Base-by-base conservation (phyloP, 1,284 basidiomycete genomes). In the Bjerkandera adusta region DNA sequence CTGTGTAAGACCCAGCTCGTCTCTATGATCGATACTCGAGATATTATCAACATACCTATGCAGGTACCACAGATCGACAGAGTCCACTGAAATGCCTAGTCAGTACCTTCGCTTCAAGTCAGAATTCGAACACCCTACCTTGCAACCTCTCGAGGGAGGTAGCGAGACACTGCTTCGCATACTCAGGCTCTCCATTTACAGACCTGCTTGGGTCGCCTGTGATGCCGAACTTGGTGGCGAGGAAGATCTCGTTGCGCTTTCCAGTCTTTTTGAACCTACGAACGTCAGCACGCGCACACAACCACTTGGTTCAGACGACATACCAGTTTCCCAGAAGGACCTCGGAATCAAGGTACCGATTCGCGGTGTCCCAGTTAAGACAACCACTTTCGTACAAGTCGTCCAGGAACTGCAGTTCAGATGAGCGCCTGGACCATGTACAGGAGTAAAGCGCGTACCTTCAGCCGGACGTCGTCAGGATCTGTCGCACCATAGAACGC, bases 201-300 rank as follows among this genome's bases (percentile, higher is more conserved):
- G 30, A 11, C n/a, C 47, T 41, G 26, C 34, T 47, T 5, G 49
- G 43, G 3, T 43, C 22, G 12, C 29, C 29, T n/a, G 40, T 25
- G 36, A 65, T 2, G 15, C 68, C 70, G 35, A 71, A 72, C 56
- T 75, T 76, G 46, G 73, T 75, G 1, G 69, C 72, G 3, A 76
- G 64, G 59, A 76, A 76, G 33, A 76, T 69, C 37, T 73, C 59
- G 40, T 63, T 52, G 4, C 69, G 61, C 57, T 70, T 68, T 2
- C 68, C 69, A 0, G 62, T 67, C 27, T 51, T 58, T 43, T 64
- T 65, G 54, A 71, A 64, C 69, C 68, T 66, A 18, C 11, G 16
- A 35, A 16, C 8, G 10, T 12, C 10, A 16, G 8, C 34, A 35
- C 27, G 27, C 27, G n/a, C 27, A 8, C 8, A 30, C n/a, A n/a